Evolutionary conservation across 1,139 yeast genomes (phyloP), one percentile per base, ranked within the genome.

Genomic region (Yamadazyma triangularis): DNA sequence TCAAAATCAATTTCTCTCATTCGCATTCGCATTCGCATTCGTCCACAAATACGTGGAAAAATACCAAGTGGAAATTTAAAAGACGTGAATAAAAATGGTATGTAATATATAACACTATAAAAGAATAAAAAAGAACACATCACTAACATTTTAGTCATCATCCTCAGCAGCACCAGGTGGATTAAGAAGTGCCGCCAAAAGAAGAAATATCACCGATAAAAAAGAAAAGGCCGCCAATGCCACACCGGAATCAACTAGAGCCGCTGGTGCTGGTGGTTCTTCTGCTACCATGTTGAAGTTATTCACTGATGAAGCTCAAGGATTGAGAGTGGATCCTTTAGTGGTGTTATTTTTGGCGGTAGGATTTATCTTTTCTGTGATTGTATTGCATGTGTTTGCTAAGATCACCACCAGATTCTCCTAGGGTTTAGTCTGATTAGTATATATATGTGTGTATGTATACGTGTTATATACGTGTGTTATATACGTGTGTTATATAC

Each of bases 261-360:
- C 94, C 27, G 98, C 97, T 16, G 97, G 97, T 35, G 95, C 95
- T 34, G 97, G 96, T 42, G 98, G 98, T 29, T 85, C 96, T 29
- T 77, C 95, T 24, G 84, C 91, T 45, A 86, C 96, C 36, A 82
- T 91, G 81, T 73, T 91, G 66, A 91, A 91, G 69, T 79, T 91
- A 43, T 93, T 87, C 71, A 89, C 96, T 25, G 98, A 91, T 51
- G 98, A 91, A 66, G 95, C 97, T 28, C 88, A 87, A 53, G 98
- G 97, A 31, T 75, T 91, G 52, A 82, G 93, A 61, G 95, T 91
- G 38, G 98, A 91, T 60, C 97, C 98, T 15, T 77, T 91, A 51
- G 95, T 91, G 31, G 96, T 91, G 30, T 77, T 91, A 65, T 93
- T 91, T 47, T 74, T 93, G 61, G 95, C 97, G 27, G 89, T 91